Base-by-base conservation (phyloP, 2,329 filamentous ascomycete genomes). In the Biscogniauxia mediterranea region DNA sequence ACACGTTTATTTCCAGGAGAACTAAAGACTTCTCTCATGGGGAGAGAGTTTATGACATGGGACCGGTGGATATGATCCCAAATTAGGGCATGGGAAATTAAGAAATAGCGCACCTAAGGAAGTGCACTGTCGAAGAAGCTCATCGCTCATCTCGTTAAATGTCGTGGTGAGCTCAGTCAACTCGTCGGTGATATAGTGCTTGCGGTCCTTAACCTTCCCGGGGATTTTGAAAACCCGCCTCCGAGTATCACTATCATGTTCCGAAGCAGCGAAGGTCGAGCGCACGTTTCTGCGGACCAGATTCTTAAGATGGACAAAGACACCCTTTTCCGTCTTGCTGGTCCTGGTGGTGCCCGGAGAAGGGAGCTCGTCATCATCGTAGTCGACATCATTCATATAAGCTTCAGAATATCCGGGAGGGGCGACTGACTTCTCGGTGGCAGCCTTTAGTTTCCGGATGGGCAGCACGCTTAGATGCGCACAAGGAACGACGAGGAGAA, bases 111-210 rank as follows among this genome's bases (percentile, higher is more conserved):
- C 13, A 46, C 38, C 38, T 0, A 97, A 80, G 11, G 86, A 88
- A 28, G 88, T 87, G 71, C 97, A 97, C 70, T 97, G 93, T 76
- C 92, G 90, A 70, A 91, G 84, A 52, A 97, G 79, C 76, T 97
- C 93, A 64, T 96, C 92, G 0, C 90, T 91, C 93, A 97, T 97
- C 69, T 93, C 90, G 71, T 97, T 97, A 79, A 96, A 97, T 0
- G 91, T 96, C 49, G 80, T 80, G 0, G 91, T 95, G 15, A 96
- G 81, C 72, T 96, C 93, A 0, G 92, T 96, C 28, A 90, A 76
- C 71, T 97, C 93, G 72, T 97, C 93, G 1, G 90, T 90, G 57
- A 97, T 81, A 46, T 88, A 81, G 70, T 93, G 89, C 64, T 87
- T 90, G 21, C 86, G 81, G 60, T 92, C 89, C 58, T 86, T 86